Conservation (phyloP, 441 rosid genomes). For the Populus hybrid region DNA sequence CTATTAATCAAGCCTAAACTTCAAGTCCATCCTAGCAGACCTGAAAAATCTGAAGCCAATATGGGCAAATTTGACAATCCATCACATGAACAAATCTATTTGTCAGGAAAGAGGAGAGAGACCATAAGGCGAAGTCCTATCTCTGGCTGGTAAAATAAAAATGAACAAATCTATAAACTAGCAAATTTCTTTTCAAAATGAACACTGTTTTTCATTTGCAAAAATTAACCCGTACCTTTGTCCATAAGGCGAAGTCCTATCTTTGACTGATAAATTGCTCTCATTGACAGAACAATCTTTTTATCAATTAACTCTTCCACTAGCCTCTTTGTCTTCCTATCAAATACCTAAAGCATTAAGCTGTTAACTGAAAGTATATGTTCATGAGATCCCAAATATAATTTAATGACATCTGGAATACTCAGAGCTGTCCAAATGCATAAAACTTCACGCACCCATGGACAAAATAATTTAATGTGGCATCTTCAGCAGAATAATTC, state of each 20-base stretch:
- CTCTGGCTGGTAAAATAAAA: conserved; percentile 67
- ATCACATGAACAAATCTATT: background rate
- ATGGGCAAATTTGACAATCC: background rate
- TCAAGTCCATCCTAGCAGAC: background rate
- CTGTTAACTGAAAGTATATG: conserved; percentile 11
- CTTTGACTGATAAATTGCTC: conserved; percentile 93
- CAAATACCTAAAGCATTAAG: conserved; percentile 63
- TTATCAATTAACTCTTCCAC: conserved; percentile 92
- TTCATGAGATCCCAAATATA: conserved; percentile 9
- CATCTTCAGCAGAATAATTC: background rate
- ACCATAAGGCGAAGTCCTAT: conserved; percentile 77
- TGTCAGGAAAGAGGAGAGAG: background rate
- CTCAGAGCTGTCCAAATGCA: background rate
- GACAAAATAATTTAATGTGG: background rate
- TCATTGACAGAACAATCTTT: conserved; percentile 86
- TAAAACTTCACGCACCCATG: background rate
- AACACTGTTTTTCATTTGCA: background rate
- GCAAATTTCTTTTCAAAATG: background rate
- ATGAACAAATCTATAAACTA: background rate
- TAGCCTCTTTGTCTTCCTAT: conserved; percentile 74
- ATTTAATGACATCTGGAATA: conserved; percentile 9
- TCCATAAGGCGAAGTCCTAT: conserved; percentile 83
- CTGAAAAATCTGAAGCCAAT: background rate
- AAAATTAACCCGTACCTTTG: conserved; percentile 45
- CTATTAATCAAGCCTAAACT: background rate